These are phyloP conservation scores for Tillandsia leiboldiana DNA, from an alignment of 176 grass and related monocot species.

Conservation along the genomic window DNA sequence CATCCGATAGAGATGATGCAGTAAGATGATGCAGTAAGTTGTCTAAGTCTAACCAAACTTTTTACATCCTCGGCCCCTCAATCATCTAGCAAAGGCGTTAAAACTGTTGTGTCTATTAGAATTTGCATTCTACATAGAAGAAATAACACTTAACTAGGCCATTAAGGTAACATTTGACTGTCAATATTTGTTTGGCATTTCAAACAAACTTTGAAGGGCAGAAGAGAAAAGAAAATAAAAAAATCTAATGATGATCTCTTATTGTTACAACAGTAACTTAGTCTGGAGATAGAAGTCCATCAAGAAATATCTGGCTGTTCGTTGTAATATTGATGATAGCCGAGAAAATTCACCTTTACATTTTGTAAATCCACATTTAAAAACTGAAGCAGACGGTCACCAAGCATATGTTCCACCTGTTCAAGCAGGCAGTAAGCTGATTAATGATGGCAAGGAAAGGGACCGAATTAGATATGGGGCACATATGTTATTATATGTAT, in stretches of 20 bases:
- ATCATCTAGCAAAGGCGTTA: not conserved
- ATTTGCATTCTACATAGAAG: too few relatives aligned
- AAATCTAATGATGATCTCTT: too few relatives aligned
- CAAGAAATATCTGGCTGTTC: not conserved
- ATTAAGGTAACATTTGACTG: too few relatives aligned
- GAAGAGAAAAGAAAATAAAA: too few relatives aligned
- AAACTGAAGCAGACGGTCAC: slow-evolving; percentile 70
- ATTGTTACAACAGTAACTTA: too few relatives aligned
- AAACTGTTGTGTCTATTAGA: not conserved
- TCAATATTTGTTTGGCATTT: too few relatives aligned
- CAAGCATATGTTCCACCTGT: slow-evolving; percentile 96
- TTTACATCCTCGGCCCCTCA: too few relatives aligned
- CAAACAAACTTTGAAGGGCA: too few relatives aligned
- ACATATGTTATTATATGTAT: not conserved
- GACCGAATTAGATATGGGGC: not conserved
- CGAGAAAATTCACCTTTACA: slow-evolving; percentile 44
- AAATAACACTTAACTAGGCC: too few relatives aligned
- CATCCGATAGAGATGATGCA: slow-evolving; percentile 2
- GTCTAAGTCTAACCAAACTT: not conserved
- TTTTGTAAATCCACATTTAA: slow-evolving; percentile 61
- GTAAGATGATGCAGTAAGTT: not conserved
- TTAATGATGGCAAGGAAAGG: slow-evolving; percentile 13
- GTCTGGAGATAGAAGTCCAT: not conserved
- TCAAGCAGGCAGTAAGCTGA: slow-evolving; percentile 17
- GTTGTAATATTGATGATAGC: not conserved